Base-by-base conservation (phyloP, 805 yeast genomes). In the Debaryomyces maramus region DNA sequence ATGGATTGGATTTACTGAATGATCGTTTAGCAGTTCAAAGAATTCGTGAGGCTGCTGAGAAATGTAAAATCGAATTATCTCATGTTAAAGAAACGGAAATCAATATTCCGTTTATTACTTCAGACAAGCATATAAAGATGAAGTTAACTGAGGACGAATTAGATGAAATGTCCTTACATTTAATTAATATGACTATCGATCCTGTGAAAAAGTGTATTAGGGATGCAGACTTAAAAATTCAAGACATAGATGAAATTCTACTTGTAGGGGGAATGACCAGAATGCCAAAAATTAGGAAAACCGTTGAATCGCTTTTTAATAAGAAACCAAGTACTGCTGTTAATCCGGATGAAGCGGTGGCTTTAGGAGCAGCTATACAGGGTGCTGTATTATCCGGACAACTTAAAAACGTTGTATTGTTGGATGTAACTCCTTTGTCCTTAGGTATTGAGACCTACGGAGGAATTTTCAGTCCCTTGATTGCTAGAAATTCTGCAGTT, bases 261-360 rank as follows among this genome's bases (percentile, higher is more conserved):
- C 58, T 86, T 31, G 95, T 86, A 28, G 95, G 95, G 43, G 95
- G 95, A 48, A 86, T 86, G 95, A 85, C 95, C 3, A 71, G 95
- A 62, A 86, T 86, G 95, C 95, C 95, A 40, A 81, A 80, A 62
- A 79, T 86, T 44, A 68, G 88, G 45, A 72, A 72, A 27, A 70
- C 80, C 6, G 91, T 86, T 15, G 75, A 71, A 46, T 67, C 68
- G 7, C 47, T 82, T 11, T 85, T 86, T 56, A 72, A 75, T 23
- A 81, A 76, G 56, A 70, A 74, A 45, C 90, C 91, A 28, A 83
- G 81, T 38, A 80, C 84, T 31, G 75, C 79, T 14, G 87, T 86
- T 9, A 86, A 86, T 58, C 95, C 95, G n/a, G 95, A 86, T 61
- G 95, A 86, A 63, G 90, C 93, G n/a, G 95, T 86, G 36, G 93